Percentiles rank a stretch among this genome's conserved stretches.
Conservation (phyloP, 2,329 filamentous ascomycete species). For the Fusarium praegraminearum region DNA sequence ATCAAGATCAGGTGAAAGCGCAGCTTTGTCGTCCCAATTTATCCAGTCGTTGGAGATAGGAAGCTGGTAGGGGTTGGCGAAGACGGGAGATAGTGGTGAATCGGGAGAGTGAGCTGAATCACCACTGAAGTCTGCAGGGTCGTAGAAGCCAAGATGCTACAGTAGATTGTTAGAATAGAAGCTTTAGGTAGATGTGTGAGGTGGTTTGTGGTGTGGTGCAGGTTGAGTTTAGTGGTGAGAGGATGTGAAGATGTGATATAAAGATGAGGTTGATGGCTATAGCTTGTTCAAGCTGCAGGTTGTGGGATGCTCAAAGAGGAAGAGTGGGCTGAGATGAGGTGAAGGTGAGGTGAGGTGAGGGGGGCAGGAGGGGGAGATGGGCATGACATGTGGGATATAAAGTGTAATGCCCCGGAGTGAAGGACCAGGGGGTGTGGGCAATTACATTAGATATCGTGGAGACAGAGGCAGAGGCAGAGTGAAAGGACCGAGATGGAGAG, state of each 20-base stretch:
- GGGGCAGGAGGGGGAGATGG: slow-evolving; percentile 34
- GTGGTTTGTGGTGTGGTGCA: slow-evolving; percentile 38
- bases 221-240: slow-evolving; percentile 28
- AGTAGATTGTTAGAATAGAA: slow-evolving; percentile 35
- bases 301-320: slow-evolving; percentile 32
- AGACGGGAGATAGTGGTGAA: slow-evolving; percentile 47
- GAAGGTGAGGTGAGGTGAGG: slow-evolving; percentile 42
- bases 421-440: slow-evolving; percentile 38
- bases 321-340: slow-evolving; percentile 43
- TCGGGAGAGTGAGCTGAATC: slow-evolving; percentile 48
- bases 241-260: slow-evolving; percentile 28
- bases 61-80: slow-evolving; percentile 47
- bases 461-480: slow-evolving; percentile 22
- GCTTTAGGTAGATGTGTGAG: slow-evolving; percentile 15
- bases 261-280: slow-evolving; percentile 32
- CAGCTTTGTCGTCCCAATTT: slow-evolving; percentile 48
- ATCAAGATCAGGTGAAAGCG: slow-evolving; percentile 46
- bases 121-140: slow-evolving; percentile 47
- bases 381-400: slow-evolving; percentile 45
- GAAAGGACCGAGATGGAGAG: slow-evolving; percentile 24
- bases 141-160: slow-evolving; percentile 45
- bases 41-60: slow-evolving; percentile 48
- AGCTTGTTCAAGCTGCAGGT: slow-evolving; percentile 24
- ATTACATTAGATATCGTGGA: slow-evolving; percentile 13
- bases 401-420: slow-evolving; percentile 37